A percentile compares a stretch with the other conserved stretches of the same genome.
Conservation (phyloP, 2,329 filamentous ascomycete species). For the Chrysoporthe puriensis region DNA sequence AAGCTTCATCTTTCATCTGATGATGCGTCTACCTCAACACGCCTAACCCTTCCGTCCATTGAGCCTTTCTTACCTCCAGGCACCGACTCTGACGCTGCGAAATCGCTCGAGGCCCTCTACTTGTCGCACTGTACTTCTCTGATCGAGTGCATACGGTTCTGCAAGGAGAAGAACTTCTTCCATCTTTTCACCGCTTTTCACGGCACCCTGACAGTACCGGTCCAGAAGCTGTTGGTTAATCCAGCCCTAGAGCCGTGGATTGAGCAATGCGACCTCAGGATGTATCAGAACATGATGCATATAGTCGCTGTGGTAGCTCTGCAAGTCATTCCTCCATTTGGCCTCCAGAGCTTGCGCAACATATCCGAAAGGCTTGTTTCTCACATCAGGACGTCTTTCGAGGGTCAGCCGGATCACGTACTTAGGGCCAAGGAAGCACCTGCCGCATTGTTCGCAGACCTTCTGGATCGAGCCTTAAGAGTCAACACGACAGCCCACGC, state of each 20-base stretch:
- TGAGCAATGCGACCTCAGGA: constrained; percentile 89
- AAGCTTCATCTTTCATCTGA: constrained; percentile 65
- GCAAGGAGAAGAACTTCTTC: constrained; percentile 96
- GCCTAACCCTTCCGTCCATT: constrained; percentile 83
- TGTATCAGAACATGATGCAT: constrained; percentile 96
- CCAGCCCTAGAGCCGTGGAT: constrained; percentile 88
- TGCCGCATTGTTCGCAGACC: constrained; percentile 82
- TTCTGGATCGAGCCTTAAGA: constrained; percentile 83
- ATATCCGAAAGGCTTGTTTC: constrained; percentile 81
- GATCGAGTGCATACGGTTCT: constrained; percentile 93
- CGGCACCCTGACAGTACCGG: constrained; percentile 93
- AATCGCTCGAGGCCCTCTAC: constrained; percentile 84
- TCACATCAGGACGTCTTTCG: constrained; percentile 85
- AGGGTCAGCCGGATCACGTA: constrained; percentile 82
- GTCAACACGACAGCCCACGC: constrained; percentile 95
- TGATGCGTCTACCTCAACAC: constrained; percentile 65
- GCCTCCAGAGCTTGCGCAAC: constrained; percentile 83
- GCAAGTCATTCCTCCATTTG: constrained; percentile 86
- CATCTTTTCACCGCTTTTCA: constrained; percentile 94
- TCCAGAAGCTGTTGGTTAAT: constrained; percentile 87
- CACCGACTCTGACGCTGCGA: constrained; percentile 85
- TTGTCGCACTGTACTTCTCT: constrained; percentile 93
- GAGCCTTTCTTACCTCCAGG: constrained; percentile 77
- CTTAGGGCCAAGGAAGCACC: constrained; percentile 85
- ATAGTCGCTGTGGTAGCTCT: constrained; percentile 88